Evolutionary conservation across 2,329 filamentous ascomycete species (phyloP).

Genomic region (Paramyrothecium sp.): DNA sequence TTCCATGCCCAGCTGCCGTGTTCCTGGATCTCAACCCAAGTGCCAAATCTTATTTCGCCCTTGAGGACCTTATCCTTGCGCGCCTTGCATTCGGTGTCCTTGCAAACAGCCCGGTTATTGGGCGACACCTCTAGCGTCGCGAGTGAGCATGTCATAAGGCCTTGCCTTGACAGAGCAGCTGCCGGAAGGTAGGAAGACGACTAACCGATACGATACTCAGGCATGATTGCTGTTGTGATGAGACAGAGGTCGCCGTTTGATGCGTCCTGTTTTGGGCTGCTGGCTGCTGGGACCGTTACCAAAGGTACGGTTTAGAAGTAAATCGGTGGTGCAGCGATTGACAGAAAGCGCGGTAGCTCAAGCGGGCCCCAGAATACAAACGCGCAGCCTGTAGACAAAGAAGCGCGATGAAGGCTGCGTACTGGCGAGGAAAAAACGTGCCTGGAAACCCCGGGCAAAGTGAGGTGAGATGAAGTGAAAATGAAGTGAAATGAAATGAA

Average conservation of each 20-base stretch:
- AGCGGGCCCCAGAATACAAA: no score
- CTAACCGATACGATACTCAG: slow-evolving; percentile 44
- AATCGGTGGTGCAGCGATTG: no score
- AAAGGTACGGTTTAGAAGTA: no score
- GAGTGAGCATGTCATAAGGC: slow-evolving; percentile 7
- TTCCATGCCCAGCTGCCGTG: slow-evolving; percentile 73
- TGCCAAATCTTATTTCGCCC: slow-evolving; percentile 75
- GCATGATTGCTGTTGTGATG: slow-evolving; percentile 31
- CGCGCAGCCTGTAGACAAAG: no score
- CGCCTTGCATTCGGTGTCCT: slow-evolving; percentile 72
- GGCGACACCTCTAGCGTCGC: slow-evolving; percentile 62
- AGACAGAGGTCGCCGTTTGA: background rate
- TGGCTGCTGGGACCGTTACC: background rate
- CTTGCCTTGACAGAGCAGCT: background rate
- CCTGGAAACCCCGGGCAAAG: no score
- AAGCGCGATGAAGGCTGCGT: no score
- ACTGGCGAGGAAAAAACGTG: no score
- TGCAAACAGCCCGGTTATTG: slow-evolving; percentile 72
- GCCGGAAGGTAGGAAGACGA: background rate
- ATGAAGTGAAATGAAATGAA: slow-evolving; percentile 4
- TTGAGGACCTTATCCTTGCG: slow-evolving; percentile 69
- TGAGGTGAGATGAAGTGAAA: slow-evolving; percentile 1
- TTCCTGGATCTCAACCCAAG: slow-evolving; percentile 63
- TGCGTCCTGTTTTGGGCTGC: background rate
- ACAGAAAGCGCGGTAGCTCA: no score